Base-by-base conservation (phyloP, 495 filamentous ascomycete species). In the Penicillium dipodomyicola region DNA sequence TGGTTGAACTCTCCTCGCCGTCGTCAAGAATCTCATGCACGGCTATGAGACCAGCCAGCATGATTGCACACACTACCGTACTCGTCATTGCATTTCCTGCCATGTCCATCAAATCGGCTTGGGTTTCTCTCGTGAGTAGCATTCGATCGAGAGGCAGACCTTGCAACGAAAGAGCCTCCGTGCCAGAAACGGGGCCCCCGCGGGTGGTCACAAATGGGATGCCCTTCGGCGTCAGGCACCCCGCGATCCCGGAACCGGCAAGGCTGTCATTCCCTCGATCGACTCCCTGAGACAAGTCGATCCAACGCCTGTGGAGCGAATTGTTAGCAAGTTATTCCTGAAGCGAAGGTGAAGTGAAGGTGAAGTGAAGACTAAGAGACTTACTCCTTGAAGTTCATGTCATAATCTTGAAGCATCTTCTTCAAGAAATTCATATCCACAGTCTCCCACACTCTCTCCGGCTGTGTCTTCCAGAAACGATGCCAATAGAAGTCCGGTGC, bases 51-150 rank as follows among this genome's bases (percentile, higher is more conserved):
- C 79, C 78, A 17, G 80, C 61, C 1, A 89, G 56, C 7, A 89
- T 77, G 1, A 81, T 80, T 4, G 82, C 76, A 1, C 87, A 86
- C 5, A 92, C 83, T 8, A 90, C 86, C 0, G 90, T 87, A 4
- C 86, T 82, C 3, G 81, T 82, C 91, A 96, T 96, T 1, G 91
- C 91, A 65, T 96, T 96, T 0, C 91, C 91, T 3, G 87, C 88
- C 6, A 96, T 75, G 56, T 92, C 82, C 49, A 85, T 83, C 8
- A 91, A 73, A 27, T 94, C 77, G 10, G 73, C 72, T 39, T 88
- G 79, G 0, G 76, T 82, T 61, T 94, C 87, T 33, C 76, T 76
- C 1, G 82, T 85, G 5, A 92, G 70, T 1, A 85, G 68, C 14
- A 94, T 67, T 15, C 79, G 76, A 37, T 85, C 67, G 4, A 87